Conservation (phyloP, 805 yeast species). For the Metschnikowia orientalis region DNA sequence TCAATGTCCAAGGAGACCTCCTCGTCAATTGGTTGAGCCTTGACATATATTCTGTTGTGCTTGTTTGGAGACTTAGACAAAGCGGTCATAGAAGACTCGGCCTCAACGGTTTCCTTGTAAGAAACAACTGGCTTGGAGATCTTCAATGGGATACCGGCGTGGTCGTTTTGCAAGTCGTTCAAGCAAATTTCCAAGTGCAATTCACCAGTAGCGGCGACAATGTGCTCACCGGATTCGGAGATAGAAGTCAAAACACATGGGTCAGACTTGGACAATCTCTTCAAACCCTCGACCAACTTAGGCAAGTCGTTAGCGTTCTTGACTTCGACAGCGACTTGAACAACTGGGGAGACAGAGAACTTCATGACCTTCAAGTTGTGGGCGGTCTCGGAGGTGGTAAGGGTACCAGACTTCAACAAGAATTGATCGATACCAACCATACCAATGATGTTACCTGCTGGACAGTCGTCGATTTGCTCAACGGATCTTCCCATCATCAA, state of each 20-base stretch:
- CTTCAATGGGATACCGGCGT: constrained; percentile 98
- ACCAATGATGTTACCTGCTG: constrained; percentile 99
- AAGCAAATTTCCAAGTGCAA: constrained; percentile 98
- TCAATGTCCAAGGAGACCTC: constrained; percentile 91
- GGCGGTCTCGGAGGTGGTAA: constrained; percentile 95
- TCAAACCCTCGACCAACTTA: constrained; percentile 99
- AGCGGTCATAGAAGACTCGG: constrained; percentile 92
- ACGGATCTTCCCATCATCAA: constrained; percentile 99
- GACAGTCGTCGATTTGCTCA: constrained; percentile 98
- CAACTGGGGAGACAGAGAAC: constrained; percentile 99
- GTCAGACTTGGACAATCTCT: constrained; percentile 99
- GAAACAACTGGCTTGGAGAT: constrained; percentile 97
- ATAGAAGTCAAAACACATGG: constrained; percentile 93
- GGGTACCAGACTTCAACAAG: constrained; percentile 98
- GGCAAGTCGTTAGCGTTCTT: constrained; percentile 99
- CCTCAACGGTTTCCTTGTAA: constrained; percentile 97
- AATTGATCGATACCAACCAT: constrained; percentile 99
- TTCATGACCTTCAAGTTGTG: constrained; percentile 99
- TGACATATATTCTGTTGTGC: constrained; percentile 99
- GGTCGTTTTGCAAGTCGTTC: constrained; percentile 93
- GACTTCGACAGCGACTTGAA: constrained; percentile 98
- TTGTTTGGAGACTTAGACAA: constrained; percentile 99
- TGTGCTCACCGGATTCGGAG: constrained; percentile 96
- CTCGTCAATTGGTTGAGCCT: constrained; percentile 94
- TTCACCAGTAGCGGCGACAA: constrained; percentile 99